phyloP scores from a whole-genome alignment of 371 early-diverging fungal genomes.

The Lichtheimia ornata region DNA sequence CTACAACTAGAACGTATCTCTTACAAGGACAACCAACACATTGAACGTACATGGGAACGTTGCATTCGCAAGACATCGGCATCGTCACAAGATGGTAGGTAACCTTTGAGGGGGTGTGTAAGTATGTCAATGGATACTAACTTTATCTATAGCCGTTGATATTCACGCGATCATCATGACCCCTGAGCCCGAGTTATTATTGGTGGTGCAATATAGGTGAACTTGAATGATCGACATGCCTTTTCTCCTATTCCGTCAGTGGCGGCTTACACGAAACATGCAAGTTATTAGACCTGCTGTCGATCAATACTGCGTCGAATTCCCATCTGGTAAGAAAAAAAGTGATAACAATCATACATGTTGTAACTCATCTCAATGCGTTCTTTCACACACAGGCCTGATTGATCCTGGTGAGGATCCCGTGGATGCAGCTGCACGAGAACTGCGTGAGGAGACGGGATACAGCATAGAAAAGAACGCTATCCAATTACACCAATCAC shows the following conservation, averaged over 20 bases:
- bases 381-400: constrained; percentile 46
- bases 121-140: neutral
- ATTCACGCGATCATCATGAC: constrained; percentile 46
- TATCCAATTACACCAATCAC: constrained; percentile 15
- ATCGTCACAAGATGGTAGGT: constrained; percentile 32
- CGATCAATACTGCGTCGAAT: constrained; percentile 56
- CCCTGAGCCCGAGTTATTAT: constrained; percentile 44
- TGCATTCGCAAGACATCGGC: constrained; percentile 25
- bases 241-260: neutral
- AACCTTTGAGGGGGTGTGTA: too few relatives aligned
- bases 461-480: constrained; percentile 25
- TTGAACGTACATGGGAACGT: constrained; percentile 45
- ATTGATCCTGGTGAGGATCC: constrained; percentile 54
- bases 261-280: neutral
- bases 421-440: constrained; percentile 52
- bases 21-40: constrained; percentile 34
- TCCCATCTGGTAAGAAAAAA: constrained; percentile 55
- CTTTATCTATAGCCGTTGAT: constrained; percentile 45
- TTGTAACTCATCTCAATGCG: neutral
- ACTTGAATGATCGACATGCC: neutral
- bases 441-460: constrained; percentile 66
- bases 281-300: constrained; percentile 51
- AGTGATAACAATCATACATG: neutral
- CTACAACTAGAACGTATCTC: constrained; percentile 42
- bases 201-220: constrained; percentile 61